phyloP scores from a whole-genome alignment of 495 filamentous ascomycete genomes.

The Penicillium soppii region DNA sequence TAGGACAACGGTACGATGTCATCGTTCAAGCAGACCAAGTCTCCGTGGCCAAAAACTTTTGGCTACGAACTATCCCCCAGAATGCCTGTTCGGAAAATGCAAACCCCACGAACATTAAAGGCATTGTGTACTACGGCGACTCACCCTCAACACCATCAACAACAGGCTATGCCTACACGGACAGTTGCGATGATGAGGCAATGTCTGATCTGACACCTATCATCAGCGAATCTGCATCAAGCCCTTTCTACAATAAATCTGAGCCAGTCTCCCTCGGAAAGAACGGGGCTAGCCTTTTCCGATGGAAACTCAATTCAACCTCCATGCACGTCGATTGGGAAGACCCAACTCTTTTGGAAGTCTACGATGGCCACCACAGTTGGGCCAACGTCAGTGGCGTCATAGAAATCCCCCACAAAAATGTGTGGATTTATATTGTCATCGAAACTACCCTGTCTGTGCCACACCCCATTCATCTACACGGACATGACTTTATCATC shows the following conservation, averaged over 20 bases:
- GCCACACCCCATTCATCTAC: slow-evolving; percentile 79
- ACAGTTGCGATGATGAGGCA: neutral
- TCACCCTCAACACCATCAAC: neutral
- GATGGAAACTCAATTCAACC: slow-evolving; percentile 30
- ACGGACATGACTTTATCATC: slow-evolving; percentile 59
- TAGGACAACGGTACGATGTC: slow-evolving; percentile 51
- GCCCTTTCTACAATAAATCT: slow-evolving; percentile 8
- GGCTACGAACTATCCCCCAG: slow-evolving; percentile 51
- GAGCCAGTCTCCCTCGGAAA: slow-evolving; percentile 12
- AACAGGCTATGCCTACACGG: neutral
- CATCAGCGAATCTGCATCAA: slow-evolving; percentile 29
- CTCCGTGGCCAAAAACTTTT: slow-evolving; percentile 49
- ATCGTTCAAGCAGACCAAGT: slow-evolving; percentile 57
- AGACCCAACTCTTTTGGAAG: slow-evolving; percentile 25
- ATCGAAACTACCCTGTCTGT: slow-evolving; percentile 57
- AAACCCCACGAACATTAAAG: neutral
- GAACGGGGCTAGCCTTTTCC: slow-evolving; percentile 12
- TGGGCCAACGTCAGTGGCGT: slow-evolving; percentile 19
- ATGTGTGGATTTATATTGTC: slow-evolving; percentile 58
- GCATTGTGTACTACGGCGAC: slow-evolving; percentile 4
- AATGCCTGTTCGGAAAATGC: slow-evolving; percentile 31
- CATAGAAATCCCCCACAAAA: slow-evolving; percentile 54
- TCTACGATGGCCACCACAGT: slow-evolving; percentile 14
- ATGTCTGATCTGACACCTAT: slow-evolving; percentile 6
- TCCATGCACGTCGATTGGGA: slow-evolving; percentile 28